phyloP scores from a whole-genome alignment of 441 rosid genomes.

The Breynia disticha region DNA sequence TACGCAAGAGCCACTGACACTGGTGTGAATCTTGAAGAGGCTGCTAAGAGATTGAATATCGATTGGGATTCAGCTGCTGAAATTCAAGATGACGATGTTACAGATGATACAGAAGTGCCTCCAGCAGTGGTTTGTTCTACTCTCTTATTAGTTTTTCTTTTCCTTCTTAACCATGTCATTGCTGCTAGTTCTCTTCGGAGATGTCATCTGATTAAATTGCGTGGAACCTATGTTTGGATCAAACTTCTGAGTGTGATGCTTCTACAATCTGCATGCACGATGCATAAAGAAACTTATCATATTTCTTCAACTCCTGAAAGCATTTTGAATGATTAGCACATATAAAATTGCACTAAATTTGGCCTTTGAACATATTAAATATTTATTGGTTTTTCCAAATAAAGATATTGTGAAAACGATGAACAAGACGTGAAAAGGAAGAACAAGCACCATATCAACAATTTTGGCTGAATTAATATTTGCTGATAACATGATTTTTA shows the following conservation, averaged over 20 bases:
- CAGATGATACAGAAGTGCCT: slow-evolving; percentile 57
- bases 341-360: background rate
- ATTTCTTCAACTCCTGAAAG: too few relatives aligned
- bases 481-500: too few relatives aligned
- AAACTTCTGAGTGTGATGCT: too few relatives aligned
- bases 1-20: slow-evolving; percentile 88
- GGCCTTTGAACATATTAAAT: background rate
- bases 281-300: too few relatives aligned
- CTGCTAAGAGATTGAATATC: slow-evolving; percentile 73
- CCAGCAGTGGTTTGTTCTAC: slow-evolving; percentile 59
- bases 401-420: background rate
- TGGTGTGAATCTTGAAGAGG: slow-evolving; percentile 64
- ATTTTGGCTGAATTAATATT: too few relatives aligned
- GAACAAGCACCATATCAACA: background rate
- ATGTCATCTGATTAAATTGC: too few relatives aligned
- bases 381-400: background rate
- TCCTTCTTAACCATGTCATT: background rate
- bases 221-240: too few relatives aligned
- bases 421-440: background rate
- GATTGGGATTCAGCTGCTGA: slow-evolving; percentile 97
- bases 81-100: slow-evolving; percentile 46
- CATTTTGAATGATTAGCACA: too few relatives aligned
- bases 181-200: too few relatives aligned
- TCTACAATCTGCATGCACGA: too few relatives aligned
- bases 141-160: background rate